Conservation (phyloP, 345 rosid species). For the Citrus mangshanensis region DNA sequence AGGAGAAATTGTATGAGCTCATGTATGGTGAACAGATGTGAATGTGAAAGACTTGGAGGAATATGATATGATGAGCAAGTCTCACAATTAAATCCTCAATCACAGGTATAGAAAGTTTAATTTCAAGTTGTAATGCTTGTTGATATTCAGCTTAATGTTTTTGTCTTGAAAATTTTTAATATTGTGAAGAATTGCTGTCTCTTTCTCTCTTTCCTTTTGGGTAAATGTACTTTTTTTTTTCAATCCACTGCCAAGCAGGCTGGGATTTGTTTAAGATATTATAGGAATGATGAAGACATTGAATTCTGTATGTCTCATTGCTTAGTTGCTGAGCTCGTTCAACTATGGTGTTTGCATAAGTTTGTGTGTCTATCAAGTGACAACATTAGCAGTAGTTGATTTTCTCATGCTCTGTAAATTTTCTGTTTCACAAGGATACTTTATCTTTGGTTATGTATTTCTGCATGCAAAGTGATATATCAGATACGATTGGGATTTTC, state of each 20-base stretch:
- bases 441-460: not conserved
- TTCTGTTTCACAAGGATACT: not conserved
- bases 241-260: not conserved
- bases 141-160: not conserved
- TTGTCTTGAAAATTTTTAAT: not conserved
- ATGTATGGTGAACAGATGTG: constrained; percentile 22
- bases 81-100: not conserved
- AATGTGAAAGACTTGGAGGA: not conserved
- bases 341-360: too few relatives aligned
- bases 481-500: not conserved
- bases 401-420: not conserved
- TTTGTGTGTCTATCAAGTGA: not conserved
- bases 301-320: not conserved
- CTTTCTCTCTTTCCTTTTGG: not conserved
- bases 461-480: not conserved
- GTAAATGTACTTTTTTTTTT: not conserved
- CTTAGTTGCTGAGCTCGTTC: not conserved
- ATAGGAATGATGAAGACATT: not conserved
- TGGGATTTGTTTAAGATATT: not conserved
- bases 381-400: not conserved
- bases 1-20: constrained; percentile 23
- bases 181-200: not conserved
- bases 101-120: not conserved
- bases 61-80: not conserved
- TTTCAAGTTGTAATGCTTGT: not conserved